Conservation (phyloP, 345 rosid genomes). For the Raphanus raphanistrum region DNA sequence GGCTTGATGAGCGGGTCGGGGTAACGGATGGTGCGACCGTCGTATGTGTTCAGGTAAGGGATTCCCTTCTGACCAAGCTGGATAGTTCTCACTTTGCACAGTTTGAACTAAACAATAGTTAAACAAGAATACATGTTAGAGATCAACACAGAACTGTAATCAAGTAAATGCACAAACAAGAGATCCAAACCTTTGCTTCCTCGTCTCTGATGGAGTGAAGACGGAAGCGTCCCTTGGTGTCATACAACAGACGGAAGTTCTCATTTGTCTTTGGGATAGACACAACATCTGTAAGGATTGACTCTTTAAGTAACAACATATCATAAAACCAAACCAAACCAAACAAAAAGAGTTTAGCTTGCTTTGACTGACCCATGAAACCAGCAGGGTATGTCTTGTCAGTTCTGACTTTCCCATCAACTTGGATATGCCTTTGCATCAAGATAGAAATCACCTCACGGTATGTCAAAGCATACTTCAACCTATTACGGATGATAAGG, state of each 20-base stretch:
- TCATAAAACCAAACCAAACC: neutral
- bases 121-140: neutral
- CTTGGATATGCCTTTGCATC: constrained; percentile 80
- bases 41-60: constrained; percentile 60
- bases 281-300: constrained; percentile 58
- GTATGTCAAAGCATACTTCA: constrained; percentile 63
- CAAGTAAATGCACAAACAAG: neutral
- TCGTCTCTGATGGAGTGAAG: constrained; percentile 75
- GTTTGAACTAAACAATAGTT: constrained; percentile 41
- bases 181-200: constrained; percentile 64
- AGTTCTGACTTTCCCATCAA: constrained; percentile 77
- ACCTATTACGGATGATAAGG: constrained; percentile 55
- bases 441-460: constrained; percentile 67
- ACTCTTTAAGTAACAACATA: neutral
- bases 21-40: constrained; percentile 66
- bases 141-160: neutral
- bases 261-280: constrained; percentile 78
- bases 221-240: constrained; percentile 86
- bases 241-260: constrained; percentile 76
- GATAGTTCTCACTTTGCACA: constrained; percentile 57
- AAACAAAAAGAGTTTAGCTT: neutral
- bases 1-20: constrained; percentile 68
- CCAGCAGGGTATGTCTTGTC: constrained; percentile 85
- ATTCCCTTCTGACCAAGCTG: constrained; percentile 61
- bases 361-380: constrained; percentile 61